A percentile compares a stretch with the other conserved stretches of the same genome.
Conservation (phyloP, 208 protist species). For the Leishmania tarentolae region DNA sequence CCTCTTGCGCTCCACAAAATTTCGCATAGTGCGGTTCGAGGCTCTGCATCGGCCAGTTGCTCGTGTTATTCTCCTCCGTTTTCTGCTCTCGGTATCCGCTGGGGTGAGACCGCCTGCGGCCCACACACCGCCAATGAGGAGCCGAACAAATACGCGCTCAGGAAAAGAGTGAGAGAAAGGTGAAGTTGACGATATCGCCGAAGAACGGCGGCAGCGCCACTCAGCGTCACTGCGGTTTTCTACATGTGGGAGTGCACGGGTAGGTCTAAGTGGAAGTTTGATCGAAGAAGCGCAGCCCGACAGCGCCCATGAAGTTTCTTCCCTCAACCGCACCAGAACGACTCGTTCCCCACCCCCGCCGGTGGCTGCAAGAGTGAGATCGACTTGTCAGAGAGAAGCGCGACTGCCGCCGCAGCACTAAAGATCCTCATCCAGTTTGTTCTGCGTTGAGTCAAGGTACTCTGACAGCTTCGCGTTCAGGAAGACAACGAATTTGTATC, state of each 20-base stretch:
- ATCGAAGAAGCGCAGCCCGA: neutral
- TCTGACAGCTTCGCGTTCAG: constrained; percentile 41
- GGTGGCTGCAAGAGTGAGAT: no score
- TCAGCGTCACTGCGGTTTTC: neutral
- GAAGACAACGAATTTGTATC: constrained; percentile 37
- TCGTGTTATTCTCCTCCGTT: neutral
- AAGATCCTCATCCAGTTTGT: constrained; percentile 51
- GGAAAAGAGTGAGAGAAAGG: neutral
- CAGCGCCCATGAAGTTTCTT: neutral
- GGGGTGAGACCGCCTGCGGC: neutral
- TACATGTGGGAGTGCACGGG: neutral
- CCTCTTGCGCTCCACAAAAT: no score
- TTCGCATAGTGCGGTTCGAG: neutral
- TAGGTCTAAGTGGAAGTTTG: neutral
- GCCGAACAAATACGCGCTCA: neutral
- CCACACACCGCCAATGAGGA: neutral
- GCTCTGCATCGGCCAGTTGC: neutral
- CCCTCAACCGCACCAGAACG: neutral
- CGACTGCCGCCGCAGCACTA: constrained; percentile 7
- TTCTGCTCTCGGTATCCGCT: neutral
- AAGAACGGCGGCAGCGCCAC: neutral
- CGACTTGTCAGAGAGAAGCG: neutral
- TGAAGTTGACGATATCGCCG: neutral
- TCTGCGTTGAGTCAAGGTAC: constrained; percentile 41
- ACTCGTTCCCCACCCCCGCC: neutral